These are phyloP conservation scores for Apiotrichum siamense DNA, from an alignment of 1,284 basidiomycete species.

Conservation along the genomic window DNA sequence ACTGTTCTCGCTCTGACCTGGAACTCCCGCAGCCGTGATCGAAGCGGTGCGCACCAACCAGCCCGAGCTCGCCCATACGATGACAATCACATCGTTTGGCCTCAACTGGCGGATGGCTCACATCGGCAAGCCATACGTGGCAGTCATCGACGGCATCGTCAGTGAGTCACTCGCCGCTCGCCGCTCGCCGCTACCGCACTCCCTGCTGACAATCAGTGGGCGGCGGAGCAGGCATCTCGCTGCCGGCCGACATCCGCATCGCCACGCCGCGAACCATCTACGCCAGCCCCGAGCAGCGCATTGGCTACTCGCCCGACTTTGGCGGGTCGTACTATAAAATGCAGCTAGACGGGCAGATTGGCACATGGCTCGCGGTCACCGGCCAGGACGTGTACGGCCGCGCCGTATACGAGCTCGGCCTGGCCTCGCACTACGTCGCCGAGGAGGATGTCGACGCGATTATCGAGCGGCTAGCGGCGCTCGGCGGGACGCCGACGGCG, in stretches of 20 bases:
- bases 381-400: conserved; percentile 65
- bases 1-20: not conserved
- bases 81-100: conserved; percentile 85
- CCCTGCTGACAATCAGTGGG: conserved; percentile 62
- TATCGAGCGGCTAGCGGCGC: conserved; percentile 40
- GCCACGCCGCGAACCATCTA: conserved; percentile 87
- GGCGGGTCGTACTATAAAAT: conserved; percentile 85
- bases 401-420: conserved; percentile 76
- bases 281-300: conserved; percentile 94
- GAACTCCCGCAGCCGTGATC: conserved; percentile 2
- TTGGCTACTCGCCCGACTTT: conserved; percentile 59
- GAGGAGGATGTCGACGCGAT: conserved; percentile 66
- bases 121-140: conserved; percentile 73
- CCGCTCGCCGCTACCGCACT: not conserved
- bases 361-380: conserved; percentile 87
- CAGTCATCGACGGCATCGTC: conserved; percentile 77
- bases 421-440: conserved; percentile 85
- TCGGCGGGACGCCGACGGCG: conserved; percentile 23
- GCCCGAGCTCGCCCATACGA: conserved; percentile 57
- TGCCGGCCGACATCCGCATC: conserved; percentile 81
- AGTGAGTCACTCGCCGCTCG: conserved; percentile 52
- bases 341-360: conserved; percentile 81
- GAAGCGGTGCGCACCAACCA: not conserved
- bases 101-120: conserved; percentile 74
- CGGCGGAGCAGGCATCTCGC: conserved; percentile 84